Percentiles rank a stretch among this genome's conserved stretches.
These are phyloP conservation scores for Kodamaea fukazawae DNA, from an alignment of 805 yeast genomes.

Conservation along the genomic window DNA sequence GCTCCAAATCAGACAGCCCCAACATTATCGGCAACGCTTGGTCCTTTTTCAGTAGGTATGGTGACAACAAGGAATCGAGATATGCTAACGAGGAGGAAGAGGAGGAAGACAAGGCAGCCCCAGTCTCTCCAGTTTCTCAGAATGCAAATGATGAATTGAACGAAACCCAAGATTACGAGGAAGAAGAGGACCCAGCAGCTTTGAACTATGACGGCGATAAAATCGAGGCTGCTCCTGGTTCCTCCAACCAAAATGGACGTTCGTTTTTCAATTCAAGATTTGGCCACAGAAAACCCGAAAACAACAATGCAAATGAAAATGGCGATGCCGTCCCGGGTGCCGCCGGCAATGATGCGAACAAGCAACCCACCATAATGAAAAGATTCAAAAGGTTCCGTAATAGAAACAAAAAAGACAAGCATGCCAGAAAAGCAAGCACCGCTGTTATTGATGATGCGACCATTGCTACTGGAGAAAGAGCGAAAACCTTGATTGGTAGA, in stretches of 20 bases:
- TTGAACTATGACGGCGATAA: constrained; percentile 1
- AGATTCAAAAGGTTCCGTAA: constrained; percentile 25
- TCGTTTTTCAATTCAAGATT: constrained; percentile 12
- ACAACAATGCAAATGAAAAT: constrained; percentile 4
- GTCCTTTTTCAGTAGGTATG: constrained; percentile 25
- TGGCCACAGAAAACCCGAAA: neutral
- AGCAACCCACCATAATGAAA: constrained; percentile 19
- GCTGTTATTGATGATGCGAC: constrained; percentile 21
- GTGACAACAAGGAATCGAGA: constrained; percentile 33
- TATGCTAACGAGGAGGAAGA: constrained; percentile 32
- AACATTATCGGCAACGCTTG: constrained; percentile 31
- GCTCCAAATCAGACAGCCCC: constrained; percentile 19
- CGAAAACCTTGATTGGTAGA: constrained; percentile 35
- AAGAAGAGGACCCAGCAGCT: constrained; percentile 2
- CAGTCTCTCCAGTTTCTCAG: constrained; percentile 7
- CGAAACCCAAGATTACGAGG: constrained; percentile 1
- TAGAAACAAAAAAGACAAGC: constrained; percentile 22
- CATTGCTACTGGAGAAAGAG: constrained; percentile 35
- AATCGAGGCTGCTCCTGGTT: neutral
- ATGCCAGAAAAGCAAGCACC: constrained; percentile 17
- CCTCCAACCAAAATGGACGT: neutral
- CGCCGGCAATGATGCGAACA: constrained; percentile 14
- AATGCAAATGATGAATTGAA: neutral
- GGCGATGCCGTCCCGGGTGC: neutral
- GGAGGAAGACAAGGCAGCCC: constrained; percentile 15